Evolutionary conservation across 768 basidiomycete genomes (phyloP), one percentile per base, ranked within the genome.

Genomic region (Serpula lacrymans): DNA sequence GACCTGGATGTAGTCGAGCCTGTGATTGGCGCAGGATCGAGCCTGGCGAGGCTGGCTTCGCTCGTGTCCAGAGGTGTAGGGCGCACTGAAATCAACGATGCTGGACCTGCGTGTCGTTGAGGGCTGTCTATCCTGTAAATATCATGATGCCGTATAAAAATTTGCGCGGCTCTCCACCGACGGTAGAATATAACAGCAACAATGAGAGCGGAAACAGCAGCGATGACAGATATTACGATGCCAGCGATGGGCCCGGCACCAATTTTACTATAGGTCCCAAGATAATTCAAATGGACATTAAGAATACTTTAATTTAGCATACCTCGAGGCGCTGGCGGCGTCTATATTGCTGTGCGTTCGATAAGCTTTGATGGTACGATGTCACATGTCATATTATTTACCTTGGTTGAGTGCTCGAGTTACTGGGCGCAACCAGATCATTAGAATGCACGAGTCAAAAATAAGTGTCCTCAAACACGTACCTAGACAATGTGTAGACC

Each of bases 111-210:
- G n/a, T n/a, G n/a, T n/a, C n/a, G n/a, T n/a, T n/a, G n/a, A n/a
- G n/a, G n/a, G n/a, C n/a, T n/a, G n/a, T n/a, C n/a, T n/a, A n/a
- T n/a, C n/a, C n/a, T n/a, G n/a, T n/a, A n/a, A n/a, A 11, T 11
- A 29, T 11, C 14, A 29, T 29, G 11, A 11, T n/a, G n/a, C n/a
- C n/a, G n/a, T n/a, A n/a, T n/a, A n/a, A n/a, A n/a, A n/a, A n/a
- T n/a, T n/a, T 52, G n/a, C 1, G 47, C 47, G 13, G 49, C 47
- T 45, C 46, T 63, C 59, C 59, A 63, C 7, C 54, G 54, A 23
- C 50, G 45, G 23, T 57, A 63, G 26, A 58, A 62, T 38, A 60
- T 41, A 29, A 55, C 6, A 3, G 58, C 52, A 11, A 30, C 44
- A 7, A 34, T 48, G 1, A 37, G 37, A 23, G 24, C 24, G 35